Percentiles rank a stretch among this genome's conserved stretches.
Evolutionary conservation across 192 early-diverging fungal species (phyloP).

Genomic region (Backusella parvicylindrica): DNA sequence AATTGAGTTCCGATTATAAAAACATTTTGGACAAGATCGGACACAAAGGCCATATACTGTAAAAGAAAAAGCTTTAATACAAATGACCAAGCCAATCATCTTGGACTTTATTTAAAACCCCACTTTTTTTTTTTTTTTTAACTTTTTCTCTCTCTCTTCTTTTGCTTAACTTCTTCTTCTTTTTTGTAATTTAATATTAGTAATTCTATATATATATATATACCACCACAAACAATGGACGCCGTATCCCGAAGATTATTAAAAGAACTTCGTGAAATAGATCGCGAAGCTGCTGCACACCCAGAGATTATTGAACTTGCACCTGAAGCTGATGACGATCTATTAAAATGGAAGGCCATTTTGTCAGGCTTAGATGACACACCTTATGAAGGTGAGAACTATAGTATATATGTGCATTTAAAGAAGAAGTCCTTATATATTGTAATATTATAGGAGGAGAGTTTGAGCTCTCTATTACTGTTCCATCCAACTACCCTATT

Average conservation of each 20-base stretch:
- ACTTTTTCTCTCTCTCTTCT: not conserved
- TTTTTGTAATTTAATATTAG: not conserved
- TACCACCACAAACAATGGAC: constrained; percentile 34
- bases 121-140: not conserved
- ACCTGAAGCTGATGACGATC: constrained; percentile 64
- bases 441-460: constrained; percentile 63
- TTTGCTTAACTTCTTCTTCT: not conserved
- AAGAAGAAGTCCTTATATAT: too few species aligned
- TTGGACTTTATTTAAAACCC: not conserved
- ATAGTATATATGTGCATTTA: not conserved
- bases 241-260: constrained; percentile 54
- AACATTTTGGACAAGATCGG: too few species aligned
- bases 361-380: constrained; percentile 61
- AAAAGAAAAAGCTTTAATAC: too few species aligned
- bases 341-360: constrained; percentile 68
- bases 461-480: constrained; percentile 65
- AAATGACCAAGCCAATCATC: not conserved
- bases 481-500: constrained; percentile 76
- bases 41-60: too few species aligned
- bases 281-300: constrained; percentile 44
- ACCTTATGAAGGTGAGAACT: constrained; percentile 61
- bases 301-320: constrained; percentile 56
- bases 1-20: too few species aligned
- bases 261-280: constrained; percentile 58
- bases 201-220: not conserved